Evolutionary conservation across 805 yeast genomes (phyloP), one percentile per base, ranked within the genome.

Genomic region (Komagataella pseudopastoris): DNA sequence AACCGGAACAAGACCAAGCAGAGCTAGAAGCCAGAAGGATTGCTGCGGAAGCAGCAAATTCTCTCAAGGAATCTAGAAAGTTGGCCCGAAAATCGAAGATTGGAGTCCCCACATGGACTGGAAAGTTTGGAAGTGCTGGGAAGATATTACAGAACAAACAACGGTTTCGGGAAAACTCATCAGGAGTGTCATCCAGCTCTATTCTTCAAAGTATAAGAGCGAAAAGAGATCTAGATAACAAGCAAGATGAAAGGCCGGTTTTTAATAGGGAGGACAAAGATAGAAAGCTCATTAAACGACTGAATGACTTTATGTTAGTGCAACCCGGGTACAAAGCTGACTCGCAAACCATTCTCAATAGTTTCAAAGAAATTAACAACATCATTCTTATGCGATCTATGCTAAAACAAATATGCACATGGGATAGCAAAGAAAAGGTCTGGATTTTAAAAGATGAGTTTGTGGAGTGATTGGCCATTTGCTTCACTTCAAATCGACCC

Each of bases 51-150:
- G 93, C 95, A 0, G 77, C 76, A 3, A 71, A 71, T 49, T 83
- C 82, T 0, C 63, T 86, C 52, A 71, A 77, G 51, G 76, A 77
- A 53, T 87, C 96, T 0, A 66, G 89, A 45, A 71, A 67, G 48
- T 62, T 68, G 20, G 72, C 89, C 0, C 62, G 73, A 36, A 59
- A 58, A 45, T 65, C 75, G 2, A 63, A 63, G 23, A 71, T 90
- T 30, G 96, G 96, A 4, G 81, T 85, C 0, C 98, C 97, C 0
- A 91, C 99, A 0, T 93, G 97, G 95, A 91, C 99, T 0, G 99
- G 99, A 0, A 78, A 78, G 57, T 88, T 83, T 71, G 99, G 99
- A 0, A 64, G 69, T 17, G 96, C 96, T 0, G 96, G 96, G 1
- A 76, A 72, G 56, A 65, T 71, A 30, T 68, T 67, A 0, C 59